Percentiles rank a stretch among this genome's conserved stretches.
These are phyloP conservation scores for Barbarea vulgaris DNA, from an alignment of 345 rosid species.

Conservation along the genomic window DNA sequence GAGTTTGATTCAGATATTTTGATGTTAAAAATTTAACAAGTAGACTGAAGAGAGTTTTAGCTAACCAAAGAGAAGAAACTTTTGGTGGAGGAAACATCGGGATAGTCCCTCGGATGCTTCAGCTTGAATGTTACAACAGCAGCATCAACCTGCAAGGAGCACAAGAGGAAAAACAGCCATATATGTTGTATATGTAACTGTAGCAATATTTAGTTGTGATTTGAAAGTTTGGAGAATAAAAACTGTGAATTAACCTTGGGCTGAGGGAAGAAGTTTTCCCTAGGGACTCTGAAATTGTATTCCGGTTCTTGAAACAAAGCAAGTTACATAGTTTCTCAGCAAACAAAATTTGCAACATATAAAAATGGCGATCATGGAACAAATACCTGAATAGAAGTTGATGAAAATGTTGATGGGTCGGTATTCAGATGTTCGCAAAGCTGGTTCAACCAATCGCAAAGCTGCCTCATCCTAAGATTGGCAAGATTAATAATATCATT, in stretches of 20 bases:
- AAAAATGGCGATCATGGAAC: constrained; percentile 11
- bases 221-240: constrained; percentile 12
- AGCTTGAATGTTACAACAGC: constrained; percentile 83
- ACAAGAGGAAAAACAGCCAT: background rate
- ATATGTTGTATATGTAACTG: constrained; percentile 2
- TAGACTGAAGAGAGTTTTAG: constrained; percentile 17
- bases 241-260: constrained; percentile 65
- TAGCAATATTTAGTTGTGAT: background rate
- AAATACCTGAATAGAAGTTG: constrained; percentile 76
- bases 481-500: background rate
- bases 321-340: constrained; percentile 16
- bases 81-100: constrained; percentile 67
- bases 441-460: constrained; percentile 62
- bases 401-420: constrained; percentile 78
- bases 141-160: constrained; percentile 78
- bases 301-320: constrained; percentile 65
- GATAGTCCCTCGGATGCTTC: constrained; percentile 76
- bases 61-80: constrained; percentile 94
- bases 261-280: constrained; percentile 80
- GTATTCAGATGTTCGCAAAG: constrained; percentile 67
- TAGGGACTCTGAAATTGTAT: constrained; percentile 77
- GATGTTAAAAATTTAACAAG: background rate
- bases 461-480: constrained; percentile 79
- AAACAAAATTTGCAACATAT: background rate
- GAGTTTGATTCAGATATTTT: constrained; percentile 22